These are phyloP conservation scores for Pseudogymnoascus sp. DNA, from an alignment of 2,329 filamentous ascomycete species.

Conservation along the genomic window DNA sequence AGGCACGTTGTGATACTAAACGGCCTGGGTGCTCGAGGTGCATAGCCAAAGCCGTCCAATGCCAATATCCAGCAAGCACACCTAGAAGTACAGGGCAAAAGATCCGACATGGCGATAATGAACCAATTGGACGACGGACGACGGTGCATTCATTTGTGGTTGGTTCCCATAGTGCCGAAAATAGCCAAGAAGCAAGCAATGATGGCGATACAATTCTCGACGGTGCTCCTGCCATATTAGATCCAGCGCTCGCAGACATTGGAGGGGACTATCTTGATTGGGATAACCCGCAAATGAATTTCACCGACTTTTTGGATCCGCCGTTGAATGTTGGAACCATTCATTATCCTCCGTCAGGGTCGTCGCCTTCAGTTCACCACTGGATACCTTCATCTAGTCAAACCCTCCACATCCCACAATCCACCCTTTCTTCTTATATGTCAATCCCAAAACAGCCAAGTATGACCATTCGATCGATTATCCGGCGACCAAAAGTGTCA, in stretches of 20 bases:
- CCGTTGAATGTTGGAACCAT: conserved; percentile 16
- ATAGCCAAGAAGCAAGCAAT: conserved; percentile 14
- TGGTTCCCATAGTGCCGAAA: conserved; percentile 10
- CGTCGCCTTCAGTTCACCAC: conserved; percentile 16
- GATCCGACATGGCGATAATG: conserved; percentile 13
- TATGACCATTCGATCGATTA: conserved; percentile 23
- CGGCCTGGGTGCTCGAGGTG: conserved; percentile 35
- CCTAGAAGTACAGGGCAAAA: conserved; percentile 12
- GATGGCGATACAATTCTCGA: conserved; percentile 16
- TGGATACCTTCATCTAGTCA: conserved; percentile 14
- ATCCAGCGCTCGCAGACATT: conserved; percentile 16
- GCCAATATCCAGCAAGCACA: conserved; percentile 29
- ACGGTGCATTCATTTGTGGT: conserved; percentile 7
- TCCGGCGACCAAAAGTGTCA: conserved; percentile 22
- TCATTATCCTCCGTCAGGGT: conserved; percentile 14
- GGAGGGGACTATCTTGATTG: conserved; percentile 18
- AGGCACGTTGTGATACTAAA: conserved; percentile 33
- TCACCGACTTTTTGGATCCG: conserved; percentile 18
- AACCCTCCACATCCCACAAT: conserved; percentile 15
- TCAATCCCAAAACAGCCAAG: conserved; percentile 25
- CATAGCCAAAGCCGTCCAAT: conserved; percentile 29
- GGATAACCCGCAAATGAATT: conserved; percentile 19
- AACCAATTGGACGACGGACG: not conserved
- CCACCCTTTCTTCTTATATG: conserved; percentile 13
- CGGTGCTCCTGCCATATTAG: conserved; percentile 15